Evolutionary conservation across 1,139 yeast genomes (phyloP).

Genomic region (Kurtzmaniella quercitrusa): DNA sequence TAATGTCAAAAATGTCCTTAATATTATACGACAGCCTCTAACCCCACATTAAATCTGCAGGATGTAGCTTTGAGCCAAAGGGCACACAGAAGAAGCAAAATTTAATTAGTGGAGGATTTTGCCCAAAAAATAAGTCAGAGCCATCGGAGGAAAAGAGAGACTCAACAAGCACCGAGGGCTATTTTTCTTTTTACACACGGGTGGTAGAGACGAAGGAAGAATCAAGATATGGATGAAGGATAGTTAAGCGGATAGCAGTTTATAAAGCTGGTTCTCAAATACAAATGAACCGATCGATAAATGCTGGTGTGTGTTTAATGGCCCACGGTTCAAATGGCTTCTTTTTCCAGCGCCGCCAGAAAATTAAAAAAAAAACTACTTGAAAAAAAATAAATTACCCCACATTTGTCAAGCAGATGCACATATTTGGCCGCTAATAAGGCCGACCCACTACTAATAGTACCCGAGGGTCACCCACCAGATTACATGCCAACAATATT

Average conservation of each 20-base stretch:
- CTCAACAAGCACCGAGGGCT: neutral
- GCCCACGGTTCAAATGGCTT: too few species aligned
- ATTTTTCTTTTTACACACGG: too few species aligned
- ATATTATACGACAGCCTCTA: neutral
- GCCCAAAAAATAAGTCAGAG: neutral
- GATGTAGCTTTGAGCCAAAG: neutral
- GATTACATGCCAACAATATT: neutral
- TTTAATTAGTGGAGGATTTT: neutral
- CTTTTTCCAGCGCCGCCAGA: too few species aligned
- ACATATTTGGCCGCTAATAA: neutral
- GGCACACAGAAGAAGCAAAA: neutral
- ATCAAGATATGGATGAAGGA: too few species aligned
- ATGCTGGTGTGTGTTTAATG: too few species aligned
- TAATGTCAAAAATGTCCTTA: neutral
- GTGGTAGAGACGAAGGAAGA: too few species aligned
- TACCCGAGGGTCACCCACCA: neutral
- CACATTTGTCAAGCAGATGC: neutral
- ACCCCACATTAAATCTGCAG: slow-evolving; percentile 1
- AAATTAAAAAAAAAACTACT: neutral
- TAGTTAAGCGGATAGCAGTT: too few species aligned
- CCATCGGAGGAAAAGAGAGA: neutral
- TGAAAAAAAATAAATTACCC: neutral
- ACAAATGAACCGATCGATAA: too few species aligned
- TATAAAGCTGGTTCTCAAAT: too few species aligned
- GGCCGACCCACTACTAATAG: too few species aligned